phyloP scores from a whole-genome alignment of 768 basidiomycete species.

The Boletus rufocinnamomeus region DNA sequence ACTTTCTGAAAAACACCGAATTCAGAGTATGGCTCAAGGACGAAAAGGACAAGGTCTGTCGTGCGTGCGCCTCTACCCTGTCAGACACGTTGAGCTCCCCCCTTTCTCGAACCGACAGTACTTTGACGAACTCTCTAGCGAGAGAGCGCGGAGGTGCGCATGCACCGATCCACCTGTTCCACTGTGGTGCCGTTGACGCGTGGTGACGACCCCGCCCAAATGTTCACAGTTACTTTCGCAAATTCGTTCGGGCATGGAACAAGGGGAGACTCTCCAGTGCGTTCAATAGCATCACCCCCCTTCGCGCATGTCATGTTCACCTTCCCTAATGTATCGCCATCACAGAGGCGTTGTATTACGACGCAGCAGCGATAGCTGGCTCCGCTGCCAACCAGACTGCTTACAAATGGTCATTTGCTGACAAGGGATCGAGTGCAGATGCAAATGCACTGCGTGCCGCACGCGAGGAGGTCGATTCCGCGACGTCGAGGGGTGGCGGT shows the following conservation, averaged over 20 bases:
- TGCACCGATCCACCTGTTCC: background rate
- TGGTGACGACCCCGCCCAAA: constrained; percentile 9
- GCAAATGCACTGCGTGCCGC: constrained; percentile 58
- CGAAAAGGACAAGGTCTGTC: constrained; percentile 55
- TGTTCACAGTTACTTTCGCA: constrained; percentile 76
- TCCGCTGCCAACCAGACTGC: constrained; percentile 70
- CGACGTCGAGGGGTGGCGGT: constrained; percentile 28
- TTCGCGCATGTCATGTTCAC: background rate
- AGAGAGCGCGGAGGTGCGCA: background rate
- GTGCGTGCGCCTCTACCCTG: background rate
- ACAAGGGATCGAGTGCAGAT: constrained; percentile 61
- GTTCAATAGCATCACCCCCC: background rate
- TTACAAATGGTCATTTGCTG: constrained; percentile 88
- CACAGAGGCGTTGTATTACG: constrained; percentile 58
- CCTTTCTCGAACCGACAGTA: constrained; percentile 14
- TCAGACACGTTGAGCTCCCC: constrained; percentile 30
- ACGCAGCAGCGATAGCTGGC: constrained; percentile 55
- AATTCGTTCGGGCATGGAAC: constrained; percentile 93
- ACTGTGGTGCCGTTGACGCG: constrained; percentile 35
- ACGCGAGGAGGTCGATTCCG: constrained; percentile 57
- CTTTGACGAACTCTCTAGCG: constrained; percentile 60
- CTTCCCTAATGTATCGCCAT: background rate
- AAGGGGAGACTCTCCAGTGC: constrained; percentile 68
- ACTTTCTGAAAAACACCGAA: constrained; percentile 86
- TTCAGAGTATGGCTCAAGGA: constrained; percentile 83